Conservation (phyloP, 345 rosid species). For the Arabis hirsuta region DNA sequence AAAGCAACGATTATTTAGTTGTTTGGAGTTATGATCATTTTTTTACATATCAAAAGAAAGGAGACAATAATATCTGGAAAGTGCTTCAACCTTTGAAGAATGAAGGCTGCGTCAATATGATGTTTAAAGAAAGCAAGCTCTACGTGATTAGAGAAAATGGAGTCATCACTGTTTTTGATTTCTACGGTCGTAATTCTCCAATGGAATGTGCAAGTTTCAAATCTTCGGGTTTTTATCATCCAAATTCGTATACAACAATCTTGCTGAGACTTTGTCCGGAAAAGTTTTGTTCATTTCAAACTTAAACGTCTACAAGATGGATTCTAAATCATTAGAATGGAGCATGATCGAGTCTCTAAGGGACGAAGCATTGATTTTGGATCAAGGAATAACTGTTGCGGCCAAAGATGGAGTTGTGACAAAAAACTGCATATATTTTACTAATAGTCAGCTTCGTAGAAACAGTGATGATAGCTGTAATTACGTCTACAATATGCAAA, state of each 20-base stretch:
- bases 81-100: background rate
- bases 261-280: slow-evolving; percentile 16
- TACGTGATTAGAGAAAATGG: background rate
- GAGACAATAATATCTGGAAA: slow-evolving; percentile 2
- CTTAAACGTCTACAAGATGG: background rate
- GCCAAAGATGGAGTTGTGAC: slow-evolving; percentile 8
- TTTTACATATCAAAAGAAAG: slow-evolving; percentile 6
- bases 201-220: slow-evolving; percentile 3
- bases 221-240: too few relatives aligned
- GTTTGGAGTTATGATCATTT: background rate
- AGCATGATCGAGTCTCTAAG: background rate
- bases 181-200: background rate
- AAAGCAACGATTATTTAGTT: slow-evolving; percentile 2
- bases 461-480: too few relatives aligned
- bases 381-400: slow-evolving; percentile 8
- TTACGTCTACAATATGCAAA: too few relatives aligned
- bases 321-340: slow-evolving; percentile 6
- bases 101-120: slow-evolving; percentile 1
- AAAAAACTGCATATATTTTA: slow-evolving; percentile 11
- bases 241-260: background rate
- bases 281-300: slow-evolving; percentile 6
- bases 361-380: slow-evolving; percentile 30
- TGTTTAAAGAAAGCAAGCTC: slow-evolving; percentile 15
- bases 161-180: background rate
- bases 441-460: background rate